These are phyloP conservation scores for Amanita inopinata DNA, from an alignment of 768 basidiomycete genomes.

Conservation along the genomic window DNA sequence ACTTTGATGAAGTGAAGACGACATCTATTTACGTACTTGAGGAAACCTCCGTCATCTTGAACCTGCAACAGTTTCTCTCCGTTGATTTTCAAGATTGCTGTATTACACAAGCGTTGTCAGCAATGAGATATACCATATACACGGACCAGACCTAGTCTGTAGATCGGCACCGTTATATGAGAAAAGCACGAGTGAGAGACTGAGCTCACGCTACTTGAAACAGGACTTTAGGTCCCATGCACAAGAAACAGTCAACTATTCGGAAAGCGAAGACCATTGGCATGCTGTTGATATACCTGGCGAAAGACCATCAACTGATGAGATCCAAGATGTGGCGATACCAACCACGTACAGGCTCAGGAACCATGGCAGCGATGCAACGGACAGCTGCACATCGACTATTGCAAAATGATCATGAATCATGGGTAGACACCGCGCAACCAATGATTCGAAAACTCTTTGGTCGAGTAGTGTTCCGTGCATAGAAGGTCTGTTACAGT, in stretches of 20 bases:
- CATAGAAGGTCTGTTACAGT: conserved; percentile 75
- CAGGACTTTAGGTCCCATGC: conserved; percentile 97
- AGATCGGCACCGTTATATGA: conserved; percentile 12
- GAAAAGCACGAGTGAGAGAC: neutral
- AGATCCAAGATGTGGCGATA: neutral
- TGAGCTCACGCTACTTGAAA: conserved; percentile 91
- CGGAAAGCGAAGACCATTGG: conserved; percentile 97
- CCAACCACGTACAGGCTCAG: conserved; percentile 69
- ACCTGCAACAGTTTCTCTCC: conserved; percentile 86
- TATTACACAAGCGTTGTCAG: conserved; percentile 10
- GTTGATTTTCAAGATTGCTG: conserved; percentile 96
- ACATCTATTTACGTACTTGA: conserved; percentile 50
- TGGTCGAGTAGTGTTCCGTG: conserved; percentile 98
- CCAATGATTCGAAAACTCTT: conserved; percentile 92
- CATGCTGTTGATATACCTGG: conserved; percentile 85
- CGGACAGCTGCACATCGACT: conserved; percentile 94
- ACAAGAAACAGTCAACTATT: conserved; percentile 95
- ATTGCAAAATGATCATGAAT: conserved; percentile 87
- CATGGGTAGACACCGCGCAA: conserved; percentile 80
- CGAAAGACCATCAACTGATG: neutral
- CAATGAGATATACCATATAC: conserved; percentile 2
- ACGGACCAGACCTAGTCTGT: conserved; percentile 45
- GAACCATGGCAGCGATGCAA: conserved; percentile 98
- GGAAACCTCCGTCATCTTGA: conserved; percentile 95
- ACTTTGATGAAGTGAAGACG: conserved; percentile 1